These are phyloP conservation scores for Hypomyces perniciosus DNA, from an alignment of 2,329 filamentous ascomycete species.

Conservation along the genomic window DNA sequence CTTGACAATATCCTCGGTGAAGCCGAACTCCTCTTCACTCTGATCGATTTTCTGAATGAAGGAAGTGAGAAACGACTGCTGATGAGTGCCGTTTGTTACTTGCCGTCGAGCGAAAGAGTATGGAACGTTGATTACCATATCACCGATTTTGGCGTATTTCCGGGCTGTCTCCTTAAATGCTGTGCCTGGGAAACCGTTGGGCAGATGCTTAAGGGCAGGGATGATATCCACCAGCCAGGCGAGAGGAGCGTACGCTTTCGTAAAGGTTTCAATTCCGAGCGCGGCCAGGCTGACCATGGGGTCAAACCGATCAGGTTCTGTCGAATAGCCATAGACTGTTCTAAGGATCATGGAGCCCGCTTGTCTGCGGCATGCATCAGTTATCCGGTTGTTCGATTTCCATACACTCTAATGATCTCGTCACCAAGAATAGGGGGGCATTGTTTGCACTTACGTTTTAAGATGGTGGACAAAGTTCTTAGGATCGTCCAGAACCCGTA, in stretches of 20 bases:
- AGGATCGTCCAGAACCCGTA: conserved; percentile 4
- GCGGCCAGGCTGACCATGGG: neutral
- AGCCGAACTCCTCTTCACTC: neutral
- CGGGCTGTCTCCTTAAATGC: neutral
- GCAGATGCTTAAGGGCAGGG: neutral
- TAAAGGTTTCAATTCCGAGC: neutral
- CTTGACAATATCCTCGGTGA: neutral
- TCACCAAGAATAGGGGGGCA: neutral
- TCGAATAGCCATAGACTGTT: neutral
- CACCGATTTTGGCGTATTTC: neutral
- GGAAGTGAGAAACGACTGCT: neutral
- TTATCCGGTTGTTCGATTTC: neutral
- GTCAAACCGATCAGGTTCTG: neutral
- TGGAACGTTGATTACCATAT: neutral
- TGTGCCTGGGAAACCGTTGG: conserved; percentile 2
- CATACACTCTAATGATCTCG: neutral
- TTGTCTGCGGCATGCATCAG: neutral
- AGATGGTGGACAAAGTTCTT: conserved; percentile 1
- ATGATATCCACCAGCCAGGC: neutral
- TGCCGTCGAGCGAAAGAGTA: neutral
- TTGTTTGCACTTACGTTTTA: conserved; percentile 8
- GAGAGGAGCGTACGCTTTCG: neutral
- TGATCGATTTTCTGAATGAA: neutral
- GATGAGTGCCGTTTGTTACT: neutral
- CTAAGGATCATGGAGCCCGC: neutral